These are phyloP conservation scores for Truncatella angustata DNA, from an alignment of 2,329 filamentous ascomycete species.

Conservation along the genomic window DNA sequence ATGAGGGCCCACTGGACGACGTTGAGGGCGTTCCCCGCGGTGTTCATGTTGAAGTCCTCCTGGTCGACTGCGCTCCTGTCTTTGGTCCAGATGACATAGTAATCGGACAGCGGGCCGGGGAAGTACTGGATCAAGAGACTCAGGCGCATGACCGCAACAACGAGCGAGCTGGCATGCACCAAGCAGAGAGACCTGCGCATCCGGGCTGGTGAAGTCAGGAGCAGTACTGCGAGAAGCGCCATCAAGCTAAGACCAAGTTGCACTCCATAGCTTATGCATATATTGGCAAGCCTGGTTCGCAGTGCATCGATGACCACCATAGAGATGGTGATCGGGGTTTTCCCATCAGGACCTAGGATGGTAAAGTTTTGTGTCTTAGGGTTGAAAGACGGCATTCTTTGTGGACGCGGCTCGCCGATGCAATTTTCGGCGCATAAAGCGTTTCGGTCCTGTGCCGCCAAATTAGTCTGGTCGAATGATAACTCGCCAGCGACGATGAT, in stretches of 20 bases:
- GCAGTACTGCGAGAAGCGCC: constrained; percentile 63
- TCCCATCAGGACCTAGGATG: constrained; percentile 18
- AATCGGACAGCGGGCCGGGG: constrained; percentile 57
- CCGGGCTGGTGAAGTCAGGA: constrained; percentile 66
- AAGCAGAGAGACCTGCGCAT: constrained; percentile 62
- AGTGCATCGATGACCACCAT: constrained; percentile 21
- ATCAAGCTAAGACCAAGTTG: constrained; percentile 69
- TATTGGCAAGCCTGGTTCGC: constrained; percentile 26
- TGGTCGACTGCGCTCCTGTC: constrained; percentile 51
- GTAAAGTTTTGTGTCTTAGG: constrained; percentile 23
- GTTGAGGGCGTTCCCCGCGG: constrained; percentile 39
- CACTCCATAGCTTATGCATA: constrained; percentile 62
- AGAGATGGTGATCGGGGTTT: constrained; percentile 15
- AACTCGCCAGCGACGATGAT: too few species aligned
- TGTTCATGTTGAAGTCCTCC: constrained; percentile 33
- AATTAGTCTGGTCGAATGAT: too few species aligned
- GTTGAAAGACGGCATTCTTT: constrained; percentile 9
- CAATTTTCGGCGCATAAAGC: too few species aligned
- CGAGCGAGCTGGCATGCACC: constrained; percentile 61
- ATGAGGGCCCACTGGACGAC: constrained; percentile 44
- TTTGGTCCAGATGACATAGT: constrained; percentile 57
- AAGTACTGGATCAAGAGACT: constrained; percentile 58
- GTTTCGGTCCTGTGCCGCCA: too few species aligned
- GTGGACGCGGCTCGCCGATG: too few species aligned
- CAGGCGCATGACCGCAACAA: constrained; percentile 59